These are phyloP conservation scores for Sugiyamaella valdiviana DNA, from an alignment of 805 yeast species.

Conservation along the genomic window DNA sequence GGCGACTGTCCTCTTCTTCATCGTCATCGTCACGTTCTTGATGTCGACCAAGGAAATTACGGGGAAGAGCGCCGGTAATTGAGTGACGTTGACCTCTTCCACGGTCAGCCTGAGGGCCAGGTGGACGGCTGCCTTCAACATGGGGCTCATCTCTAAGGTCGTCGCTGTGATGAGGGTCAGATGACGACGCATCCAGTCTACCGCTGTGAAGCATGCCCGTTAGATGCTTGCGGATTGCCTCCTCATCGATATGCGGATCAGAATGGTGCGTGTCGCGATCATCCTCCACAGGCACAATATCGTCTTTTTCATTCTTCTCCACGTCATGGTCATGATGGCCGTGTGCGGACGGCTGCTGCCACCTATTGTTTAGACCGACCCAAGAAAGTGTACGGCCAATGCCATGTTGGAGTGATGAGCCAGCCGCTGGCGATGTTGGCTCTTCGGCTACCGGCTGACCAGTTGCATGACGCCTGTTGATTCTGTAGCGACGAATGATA, in stretches of 20 bases:
- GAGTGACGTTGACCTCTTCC: neutral
- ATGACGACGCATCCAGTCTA: constrained; percentile 2
- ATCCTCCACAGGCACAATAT: constrained; percentile 22
- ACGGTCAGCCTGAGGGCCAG: neutral
- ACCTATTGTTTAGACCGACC: constrained; percentile 44
- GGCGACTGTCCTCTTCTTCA: constrained; percentile 20
- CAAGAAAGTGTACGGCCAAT: constrained; percentile 44
- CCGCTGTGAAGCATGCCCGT: constrained; percentile 11
- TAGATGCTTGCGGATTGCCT: constrained; percentile 13
- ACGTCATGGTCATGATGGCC: constrained; percentile 20
- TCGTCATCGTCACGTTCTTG: constrained; percentile 17
- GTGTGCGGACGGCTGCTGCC: neutral
- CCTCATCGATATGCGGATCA: constrained; percentile 20
- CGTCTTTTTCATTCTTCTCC: constrained; percentile 24
- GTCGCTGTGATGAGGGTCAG: neutral
- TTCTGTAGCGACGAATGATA: constrained; percentile 71
- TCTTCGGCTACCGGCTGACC: constrained; percentile 6
- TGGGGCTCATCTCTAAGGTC: neutral
- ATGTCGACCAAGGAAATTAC: constrained; percentile 22
- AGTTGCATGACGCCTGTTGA: constrained; percentile 47
- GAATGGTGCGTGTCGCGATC: constrained; percentile 15
- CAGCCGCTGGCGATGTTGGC: neutral
- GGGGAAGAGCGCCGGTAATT: constrained; percentile 3
- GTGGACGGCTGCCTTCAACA: neutral
- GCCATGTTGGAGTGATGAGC: constrained; percentile 5